Conservation (phyloP, 345 rosid species). For the Xanthoceras sorbifolium region DNA sequence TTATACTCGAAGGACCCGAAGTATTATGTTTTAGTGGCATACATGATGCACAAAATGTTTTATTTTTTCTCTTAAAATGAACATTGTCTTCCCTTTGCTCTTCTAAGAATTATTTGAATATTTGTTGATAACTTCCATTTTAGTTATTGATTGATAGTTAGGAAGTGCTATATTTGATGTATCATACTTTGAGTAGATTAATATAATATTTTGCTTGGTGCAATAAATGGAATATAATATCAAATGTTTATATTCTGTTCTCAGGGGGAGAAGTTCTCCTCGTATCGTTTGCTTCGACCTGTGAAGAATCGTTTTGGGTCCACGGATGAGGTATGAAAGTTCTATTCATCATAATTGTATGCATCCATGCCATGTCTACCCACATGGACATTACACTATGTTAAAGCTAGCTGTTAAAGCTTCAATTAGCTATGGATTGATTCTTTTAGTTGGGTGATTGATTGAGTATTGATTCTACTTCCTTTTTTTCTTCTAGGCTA, state of each 20-base stretch:
- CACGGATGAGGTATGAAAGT: constrained; percentile 71
- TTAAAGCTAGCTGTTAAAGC: too few species aligned
- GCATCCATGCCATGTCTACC: constrained; percentile 1
- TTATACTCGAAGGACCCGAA: neutral
- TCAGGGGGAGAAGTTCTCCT: constrained; percentile 83
- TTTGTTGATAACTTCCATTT: neutral
- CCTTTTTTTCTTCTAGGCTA: too few species aligned
- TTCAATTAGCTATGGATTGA: too few species aligned
- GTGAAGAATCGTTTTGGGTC: constrained; percentile 96
- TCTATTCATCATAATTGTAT: neutral
- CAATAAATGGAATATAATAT: neutral
- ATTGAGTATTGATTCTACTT: too few species aligned
- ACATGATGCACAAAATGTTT: neutral
- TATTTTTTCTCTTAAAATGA: neutral
- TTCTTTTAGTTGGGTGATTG: too few species aligned
- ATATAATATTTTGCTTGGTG: constrained; percentile 4
- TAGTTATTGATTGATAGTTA: neutral
- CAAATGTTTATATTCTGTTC: neutral
- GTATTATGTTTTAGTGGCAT: neutral
- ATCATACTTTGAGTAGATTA: neutral
- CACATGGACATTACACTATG: neutral
- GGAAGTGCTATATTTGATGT: constrained; percentile 1
- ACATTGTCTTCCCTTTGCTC: constrained; percentile 8
- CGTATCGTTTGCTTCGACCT: constrained; percentile 90
- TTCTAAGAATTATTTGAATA: neutral